Base-by-base conservation (phyloP, 1,284 basidiomycete species). In the Sutorius eximius region DNA sequence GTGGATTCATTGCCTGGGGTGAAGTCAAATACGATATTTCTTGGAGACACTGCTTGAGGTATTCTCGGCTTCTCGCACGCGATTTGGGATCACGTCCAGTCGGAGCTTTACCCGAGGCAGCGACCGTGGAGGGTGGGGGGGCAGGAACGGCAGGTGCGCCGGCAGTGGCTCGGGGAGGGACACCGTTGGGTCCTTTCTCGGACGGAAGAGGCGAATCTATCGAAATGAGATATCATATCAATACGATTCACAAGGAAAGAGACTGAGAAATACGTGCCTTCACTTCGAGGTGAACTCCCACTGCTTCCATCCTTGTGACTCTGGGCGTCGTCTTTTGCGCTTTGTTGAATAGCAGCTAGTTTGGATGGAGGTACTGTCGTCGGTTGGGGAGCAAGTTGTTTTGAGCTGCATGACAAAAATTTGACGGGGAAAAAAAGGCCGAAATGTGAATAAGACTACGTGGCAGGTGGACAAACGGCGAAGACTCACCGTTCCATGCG, bases 11-110 rank as follows among this genome's bases (percentile, higher is more conserved):
- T 4, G 96, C 95, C 69, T 96, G 91, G 1, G 94, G 87, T 2
- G 95, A 98, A 1, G 96, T 99, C 50, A 99, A 79, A 72, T 99
- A 99, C 9, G 93, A 92, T 63, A 99, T 93, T 78, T 99, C 96
- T 76, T 98, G 96, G 36, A 99, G 78, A 74, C 97, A 97, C 85
- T 99, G 96, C 74, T 99, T 98, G 62, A 99, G 82, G 72, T 98
- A 99, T 59, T 99, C 97, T 55, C 95, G 82, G 77, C 93, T 96
- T 59, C 93, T 83, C 41, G 95, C 94, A 62, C 96, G 85, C 63
- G 92, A 92, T 73, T 97, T 96, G 20, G 94, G 93, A 73, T 99
- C 95, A 59, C 89, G 87, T 52, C 83, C 90, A 32, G 82, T 83
- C 47, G 83, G 86, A 49, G 82, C 85, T 73, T 87, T 94, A 57